Percentiles rank a stretch among this genome's conserved stretches.
These are phyloP conservation scores for Metarhizium rileyi DNA, from an alignment of 2,329 filamentous ascomycete species.

Conservation along the genomic window DNA sequence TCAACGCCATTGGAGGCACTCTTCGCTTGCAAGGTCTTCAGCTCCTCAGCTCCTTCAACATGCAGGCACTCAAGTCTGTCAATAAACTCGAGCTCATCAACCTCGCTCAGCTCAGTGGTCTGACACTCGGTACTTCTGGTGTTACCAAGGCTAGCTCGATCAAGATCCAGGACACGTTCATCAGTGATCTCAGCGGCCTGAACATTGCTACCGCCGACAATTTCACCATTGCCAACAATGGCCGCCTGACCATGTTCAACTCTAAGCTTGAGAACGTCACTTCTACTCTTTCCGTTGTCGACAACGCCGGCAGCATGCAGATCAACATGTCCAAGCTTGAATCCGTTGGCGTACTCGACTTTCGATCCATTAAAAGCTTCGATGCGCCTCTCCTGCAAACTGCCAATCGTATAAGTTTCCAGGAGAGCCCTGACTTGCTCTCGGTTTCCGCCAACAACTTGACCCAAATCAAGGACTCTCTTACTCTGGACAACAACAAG, in stretches of 20 bases:
- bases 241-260: constrained; percentile 62
- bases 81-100: constrained; percentile 61
- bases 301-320: constrained; percentile 66
- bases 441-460: constrained; percentile 49
- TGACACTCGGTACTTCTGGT: constrained; percentile 40
- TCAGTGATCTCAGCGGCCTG: constrained; percentile 70
- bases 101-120: constrained; percentile 48
- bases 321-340: constrained; percentile 70
- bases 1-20: constrained; percentile 56
- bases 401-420: constrained; percentile 69
- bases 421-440: constrained; percentile 64
- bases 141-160: constrained; percentile 61
- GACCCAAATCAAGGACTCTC: constrained; percentile 45
- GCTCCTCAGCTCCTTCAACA: constrained; percentile 55
- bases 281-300: constrained; percentile 59
- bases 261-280: constrained; percentile 72
- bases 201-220: constrained; percentile 62
- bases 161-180: constrained; percentile 75
- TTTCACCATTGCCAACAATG: constrained; percentile 88
- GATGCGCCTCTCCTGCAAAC: constrained; percentile 60
- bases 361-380: constrained; percentile 68
- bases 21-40: constrained; percentile 63
- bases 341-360: constrained; percentile 40
- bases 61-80: constrained; percentile 56
- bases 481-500: constrained; percentile 56